Percentiles rank a stretch among this genome's conserved stretches.
Conservation (phyloP, 2,329 filamentous ascomycete genomes). For the Penicillium corylophilum region DNA sequence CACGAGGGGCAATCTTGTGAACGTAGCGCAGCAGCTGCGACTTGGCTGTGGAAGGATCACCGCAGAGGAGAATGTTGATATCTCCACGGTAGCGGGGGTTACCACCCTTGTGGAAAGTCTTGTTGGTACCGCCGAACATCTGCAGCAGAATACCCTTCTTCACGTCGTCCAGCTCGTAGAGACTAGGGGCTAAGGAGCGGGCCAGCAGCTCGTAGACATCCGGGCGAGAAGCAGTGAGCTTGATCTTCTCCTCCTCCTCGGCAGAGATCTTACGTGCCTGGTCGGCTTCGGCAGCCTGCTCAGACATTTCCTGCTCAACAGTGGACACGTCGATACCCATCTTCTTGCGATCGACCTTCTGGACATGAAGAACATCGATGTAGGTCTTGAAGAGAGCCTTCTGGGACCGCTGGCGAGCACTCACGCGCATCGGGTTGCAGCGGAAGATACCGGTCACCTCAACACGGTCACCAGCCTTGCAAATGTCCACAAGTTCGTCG, state of each 20-base stretch:
- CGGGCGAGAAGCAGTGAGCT: slow-evolving; percentile 70
- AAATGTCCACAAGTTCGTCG: slow-evolving; percentile 94
- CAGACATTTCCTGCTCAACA: slow-evolving; percentile 76
- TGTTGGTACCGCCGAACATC: slow-evolving; percentile 96
- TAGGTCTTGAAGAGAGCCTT: slow-evolving; percentile 99
- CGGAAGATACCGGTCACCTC: slow-evolving; percentile 97
- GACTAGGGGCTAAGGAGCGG: slow-evolving; percentile 85
- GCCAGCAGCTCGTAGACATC: slow-evolving; percentile 94
- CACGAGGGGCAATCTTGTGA: slow-evolving; percentile 93
- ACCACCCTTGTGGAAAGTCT: slow-evolving; percentile 93
- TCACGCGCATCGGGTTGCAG: slow-evolving; percentile 88
- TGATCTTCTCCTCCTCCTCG: slow-evolving; percentile 89
- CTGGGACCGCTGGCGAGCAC: slow-evolving; percentile 85
- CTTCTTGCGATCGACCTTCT: slow-evolving; percentile 93
- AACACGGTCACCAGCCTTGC: slow-evolving; percentile 94
- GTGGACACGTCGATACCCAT: slow-evolving; percentile 90
- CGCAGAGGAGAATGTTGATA: slow-evolving; percentile 94
- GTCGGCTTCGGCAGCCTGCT: slow-evolving; percentile 68
- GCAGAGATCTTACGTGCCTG: slow-evolving; percentile 79
- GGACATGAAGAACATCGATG: slow-evolving; percentile 89
- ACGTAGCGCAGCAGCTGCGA: slow-evolving; percentile 93
- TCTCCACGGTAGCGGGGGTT: slow-evolving; percentile 95
- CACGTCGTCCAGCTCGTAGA: slow-evolving; percentile 97
- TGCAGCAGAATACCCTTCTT: slow-evolving; percentile 98
- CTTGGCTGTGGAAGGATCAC: slow-evolving; percentile 94